Evolutionary conservation across 805 yeast species (phyloP).

Genomic region (Candida oleophila): DNA sequence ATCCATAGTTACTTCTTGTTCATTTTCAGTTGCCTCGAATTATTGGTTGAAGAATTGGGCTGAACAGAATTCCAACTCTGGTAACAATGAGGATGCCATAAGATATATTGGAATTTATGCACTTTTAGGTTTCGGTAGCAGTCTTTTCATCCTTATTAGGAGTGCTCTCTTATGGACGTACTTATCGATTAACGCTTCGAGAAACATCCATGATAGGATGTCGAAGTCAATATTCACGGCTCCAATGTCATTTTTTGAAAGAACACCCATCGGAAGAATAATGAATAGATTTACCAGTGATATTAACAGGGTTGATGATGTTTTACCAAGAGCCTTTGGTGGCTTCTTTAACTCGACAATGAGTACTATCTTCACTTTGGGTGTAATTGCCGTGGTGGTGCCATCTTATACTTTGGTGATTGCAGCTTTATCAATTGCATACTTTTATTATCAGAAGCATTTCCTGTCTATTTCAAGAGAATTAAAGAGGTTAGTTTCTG

Average conservation of each 20-base stretch:
- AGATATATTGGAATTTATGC: slow-evolving; percentile 56
- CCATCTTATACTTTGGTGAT: slow-evolving; percentile 55
- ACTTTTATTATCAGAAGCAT: slow-evolving; percentile 66
- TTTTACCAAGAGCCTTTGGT: slow-evolving; percentile 53
- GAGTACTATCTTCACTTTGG: slow-evolving; percentile 48
- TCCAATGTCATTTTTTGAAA: slow-evolving; percentile 68
- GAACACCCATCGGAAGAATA: slow-evolving; percentile 67
- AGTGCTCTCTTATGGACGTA: slow-evolving; percentile 49
- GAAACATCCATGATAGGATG: slow-evolving; percentile 55
- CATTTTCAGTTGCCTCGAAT: slow-evolving; percentile 43
- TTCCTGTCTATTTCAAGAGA: slow-evolving; percentile 75
- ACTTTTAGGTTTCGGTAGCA: slow-evolving; percentile 52
- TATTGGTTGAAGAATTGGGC: slow-evolving; percentile 75
- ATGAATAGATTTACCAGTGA: slow-evolving; percentile 67
- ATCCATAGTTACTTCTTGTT: slow-evolving; percentile 28
- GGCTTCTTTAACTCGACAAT: slow-evolving; percentile 46
- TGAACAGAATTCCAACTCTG: slow-evolving; percentile 45
- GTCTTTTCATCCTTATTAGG: slow-evolving; percentile 45
- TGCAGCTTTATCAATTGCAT: slow-evolving; percentile 49
- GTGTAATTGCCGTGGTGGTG: slow-evolving; percentile 51
- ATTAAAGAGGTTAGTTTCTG: slow-evolving; percentile 68
- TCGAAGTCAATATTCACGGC: slow-evolving; percentile 51
- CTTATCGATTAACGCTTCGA: slow-evolving; percentile 58
- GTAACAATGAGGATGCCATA: slow-evolving; percentile 40
- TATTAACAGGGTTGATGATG: slow-evolving; percentile 54